phyloP scores from a whole-genome alignment of 2,329 filamentous ascomycete genomes.

The Alternaria sp. region DNA sequence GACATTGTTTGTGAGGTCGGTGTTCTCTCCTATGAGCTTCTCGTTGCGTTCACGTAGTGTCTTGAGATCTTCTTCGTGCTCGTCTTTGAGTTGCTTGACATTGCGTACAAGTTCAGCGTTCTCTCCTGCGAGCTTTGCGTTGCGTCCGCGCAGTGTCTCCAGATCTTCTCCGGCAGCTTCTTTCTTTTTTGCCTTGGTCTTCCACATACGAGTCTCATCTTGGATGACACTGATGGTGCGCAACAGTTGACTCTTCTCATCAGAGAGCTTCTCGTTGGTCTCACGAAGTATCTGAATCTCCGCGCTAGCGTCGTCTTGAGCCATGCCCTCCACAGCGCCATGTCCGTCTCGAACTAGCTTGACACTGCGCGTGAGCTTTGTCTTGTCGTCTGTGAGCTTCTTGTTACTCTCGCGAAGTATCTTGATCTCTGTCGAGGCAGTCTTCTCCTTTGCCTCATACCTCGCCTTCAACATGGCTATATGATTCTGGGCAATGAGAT shows the following conservation, averaged over 20 bases:
- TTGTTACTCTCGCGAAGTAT: constrained; percentile 1
- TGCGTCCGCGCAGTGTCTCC: background rate
- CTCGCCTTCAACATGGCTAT: constrained; percentile 1
- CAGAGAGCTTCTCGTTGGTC: background rate
- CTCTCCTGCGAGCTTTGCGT: background rate
- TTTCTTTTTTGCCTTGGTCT: background rate
- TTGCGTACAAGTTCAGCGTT: background rate
- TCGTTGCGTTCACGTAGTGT: background rate
- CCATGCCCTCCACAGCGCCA: background rate
- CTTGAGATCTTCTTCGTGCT: background rate
- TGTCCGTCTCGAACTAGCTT: background rate
- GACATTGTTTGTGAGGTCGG: background rate
- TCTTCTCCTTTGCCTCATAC: background rate
- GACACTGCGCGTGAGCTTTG: background rate
- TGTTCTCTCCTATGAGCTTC: background rate
- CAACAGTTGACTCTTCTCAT: background rate
- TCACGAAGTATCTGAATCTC: background rate
- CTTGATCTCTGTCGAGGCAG: background rate
- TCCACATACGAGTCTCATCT: background rate
- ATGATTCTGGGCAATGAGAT: background rate
- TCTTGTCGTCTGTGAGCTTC: background rate
- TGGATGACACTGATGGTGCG: background rate
- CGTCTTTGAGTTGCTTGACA: background rate
- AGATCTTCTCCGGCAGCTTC: background rate
- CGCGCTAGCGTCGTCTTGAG: background rate